A percentile compares a stretch with the other conserved stretches of the same genome.
phyloP scores from a whole-genome alignment of 2,329 filamentous ascomycete species.

The Fusarium verrucosum region DNA sequence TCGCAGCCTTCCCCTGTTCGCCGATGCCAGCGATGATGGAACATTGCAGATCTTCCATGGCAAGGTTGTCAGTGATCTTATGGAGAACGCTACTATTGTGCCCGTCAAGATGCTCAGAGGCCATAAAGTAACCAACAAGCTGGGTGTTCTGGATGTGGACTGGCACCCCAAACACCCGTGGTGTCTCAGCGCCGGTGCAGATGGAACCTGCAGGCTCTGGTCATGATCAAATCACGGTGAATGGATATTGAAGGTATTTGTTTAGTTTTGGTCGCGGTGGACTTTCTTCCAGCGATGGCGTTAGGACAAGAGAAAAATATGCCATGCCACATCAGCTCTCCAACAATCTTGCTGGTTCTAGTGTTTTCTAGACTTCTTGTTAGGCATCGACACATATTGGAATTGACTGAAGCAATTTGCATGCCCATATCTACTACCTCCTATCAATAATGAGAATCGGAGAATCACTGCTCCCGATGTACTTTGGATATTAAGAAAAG shows the following conservation, averaged over 20 bases:
- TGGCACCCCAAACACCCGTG: slow-evolving; percentile 97
- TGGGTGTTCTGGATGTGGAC: slow-evolving; percentile 92
- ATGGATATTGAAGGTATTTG: background rate
- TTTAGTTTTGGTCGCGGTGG: slow-evolving; percentile 11
- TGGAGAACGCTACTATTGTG: slow-evolving; percentile 96
- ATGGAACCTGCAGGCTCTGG: slow-evolving; percentile 93
- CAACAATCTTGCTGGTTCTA: background rate
- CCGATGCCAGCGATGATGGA: slow-evolving; percentile 94
- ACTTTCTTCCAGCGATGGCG: slow-evolving; percentile 37
- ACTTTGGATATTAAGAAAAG: too few relatives aligned
- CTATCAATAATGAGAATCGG: too few relatives aligned
- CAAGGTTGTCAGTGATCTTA: slow-evolving; percentile 91
- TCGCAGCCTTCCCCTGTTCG: slow-evolving; percentile 83
- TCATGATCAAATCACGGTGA: slow-evolving; percentile 45
- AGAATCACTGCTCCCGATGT: too few relatives aligned
- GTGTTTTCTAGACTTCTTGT: background rate
- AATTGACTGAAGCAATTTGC: too few relatives aligned
- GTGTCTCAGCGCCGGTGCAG: slow-evolving; percentile 92
- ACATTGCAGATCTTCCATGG: slow-evolving; percentile 96
- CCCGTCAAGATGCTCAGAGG: slow-evolving; percentile 93
- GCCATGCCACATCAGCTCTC: background rate
- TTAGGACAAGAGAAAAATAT: slow-evolving; percentile 28
- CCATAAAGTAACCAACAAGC: slow-evolving; percentile 83
- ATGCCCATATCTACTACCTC: too few relatives aligned
- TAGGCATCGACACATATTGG: too few relatives aligned